phyloP scores from a whole-genome alignment of 768 basidiomycete species.

The Leccinum variicolor region DNA sequence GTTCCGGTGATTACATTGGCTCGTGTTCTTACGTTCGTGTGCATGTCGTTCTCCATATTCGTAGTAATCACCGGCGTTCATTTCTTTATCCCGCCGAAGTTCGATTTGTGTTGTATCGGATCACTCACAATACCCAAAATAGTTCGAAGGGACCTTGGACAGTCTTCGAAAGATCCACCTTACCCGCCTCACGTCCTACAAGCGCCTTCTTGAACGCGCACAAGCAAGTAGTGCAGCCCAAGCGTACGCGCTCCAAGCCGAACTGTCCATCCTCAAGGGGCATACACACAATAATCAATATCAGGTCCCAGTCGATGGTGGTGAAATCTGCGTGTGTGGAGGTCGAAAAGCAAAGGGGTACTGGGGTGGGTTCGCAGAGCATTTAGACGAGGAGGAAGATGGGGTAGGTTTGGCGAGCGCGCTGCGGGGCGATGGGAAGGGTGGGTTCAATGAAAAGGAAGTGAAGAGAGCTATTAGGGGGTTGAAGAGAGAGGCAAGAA shows the following conservation, averaged over 20 bases:
- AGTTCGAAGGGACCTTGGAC: slow-evolving; percentile 46
- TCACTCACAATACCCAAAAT: slow-evolving; percentile 2
- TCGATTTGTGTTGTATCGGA: not conserved
- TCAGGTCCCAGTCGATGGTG: slow-evolving; percentile 13
- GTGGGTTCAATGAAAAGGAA: slow-evolving; percentile 68
- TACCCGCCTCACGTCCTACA: slow-evolving; percentile 66
- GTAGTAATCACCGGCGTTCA: not conserved
- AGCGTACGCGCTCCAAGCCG: slow-evolving; percentile 81
- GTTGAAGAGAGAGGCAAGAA: slow-evolving; percentile 63
- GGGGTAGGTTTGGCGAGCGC: slow-evolving; percentile 44
- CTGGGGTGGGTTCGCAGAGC: slow-evolving; percentile 63
- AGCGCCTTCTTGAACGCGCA: slow-evolving; percentile 74
- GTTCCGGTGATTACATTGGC: not conserved
- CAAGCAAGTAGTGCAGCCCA: slow-evolving; percentile 80
- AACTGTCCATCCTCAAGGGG: slow-evolving; percentile 62
- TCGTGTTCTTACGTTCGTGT: not conserved
- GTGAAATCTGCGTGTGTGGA: slow-evolving; percentile 50
- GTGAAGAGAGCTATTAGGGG: slow-evolving; percentile 62
- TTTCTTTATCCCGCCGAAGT: not conserved
- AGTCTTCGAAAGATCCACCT: slow-evolving; percentile 41
- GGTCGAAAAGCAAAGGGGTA: slow-evolving; percentile 62
- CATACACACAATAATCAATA: slow-evolving; percentile 28
- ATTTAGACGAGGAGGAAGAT: slow-evolving; percentile 44
- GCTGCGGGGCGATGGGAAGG: slow-evolving; percentile 43
- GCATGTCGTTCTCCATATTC: not conserved